Base-by-base conservation (phyloP, 2,329 filamentous ascomycete genomes). In the Xylaria hypoxylon region DNA sequence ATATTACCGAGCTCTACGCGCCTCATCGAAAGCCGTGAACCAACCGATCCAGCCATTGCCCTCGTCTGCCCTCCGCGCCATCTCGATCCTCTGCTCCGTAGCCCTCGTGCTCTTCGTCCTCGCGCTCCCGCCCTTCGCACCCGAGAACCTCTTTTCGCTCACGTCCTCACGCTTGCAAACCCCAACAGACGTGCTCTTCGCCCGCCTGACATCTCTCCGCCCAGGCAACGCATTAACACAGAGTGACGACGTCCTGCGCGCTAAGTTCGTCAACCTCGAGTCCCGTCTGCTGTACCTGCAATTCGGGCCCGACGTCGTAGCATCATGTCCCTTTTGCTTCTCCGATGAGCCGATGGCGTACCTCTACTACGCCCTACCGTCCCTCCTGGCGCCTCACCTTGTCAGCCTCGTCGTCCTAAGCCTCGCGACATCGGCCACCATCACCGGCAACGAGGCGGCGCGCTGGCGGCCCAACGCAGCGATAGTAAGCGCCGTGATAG, bases 91-190 rank as follows among this genome's bases (percentile, higher is more conserved):
- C 73, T 81, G 87, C 76, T 59, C 84, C 71, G 69, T 79, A 19
- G 72, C 80, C 3, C 73, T 87, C 71, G 75, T 89, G 65, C 85
- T 87, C 77, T 75, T 86, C 72, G 78, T 92, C 58, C 73, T 89
- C 65, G 85, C 88, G 65, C 89, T 91, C 0, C 90, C 93, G 0
- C 70, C 81, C 65, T 89, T 93, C 75, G 83, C 87, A 5, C 91
- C 92, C 4, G 89, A 93, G 77, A 97, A 97, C 80, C 83, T 98
- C 78, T 97, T 98, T 84, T 76, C 79, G 33, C 79, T 83, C 19
- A 97, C 95, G 0, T 84, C 89, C 63, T 96, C 93, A 57, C 92
- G 94, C 38, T 88, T 98, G 19, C 92, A 94, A 74, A 95, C 92
- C 47, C 90, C 93, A n/a, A 90, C 88, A 47, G 92, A 95, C 75